These are phyloP conservation scores for Dictyostelium intermedium DNA, from an alignment of 78 protist species.

Conservation along the genomic window DNA sequence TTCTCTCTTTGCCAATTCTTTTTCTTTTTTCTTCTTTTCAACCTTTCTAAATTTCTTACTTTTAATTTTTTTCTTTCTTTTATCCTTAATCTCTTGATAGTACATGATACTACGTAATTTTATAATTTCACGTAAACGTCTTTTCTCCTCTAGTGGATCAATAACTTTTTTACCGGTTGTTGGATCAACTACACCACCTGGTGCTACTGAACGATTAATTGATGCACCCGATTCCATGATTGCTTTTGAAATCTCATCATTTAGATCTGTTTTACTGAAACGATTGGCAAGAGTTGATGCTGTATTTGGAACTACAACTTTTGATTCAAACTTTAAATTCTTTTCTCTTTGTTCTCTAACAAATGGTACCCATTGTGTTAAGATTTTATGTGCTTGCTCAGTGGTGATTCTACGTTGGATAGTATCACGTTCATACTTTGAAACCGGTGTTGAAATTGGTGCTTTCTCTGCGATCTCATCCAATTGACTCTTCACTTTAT, in stretches of 20 bases:
- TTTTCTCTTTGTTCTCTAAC: constrained; percentile 44
- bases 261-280: neutral
- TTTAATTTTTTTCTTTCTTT: constrained; percentile 73
- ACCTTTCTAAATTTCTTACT: constrained; percentile 69
- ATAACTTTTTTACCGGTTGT: neutral
- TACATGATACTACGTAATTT: constrained; percentile 56
- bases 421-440: neutral
- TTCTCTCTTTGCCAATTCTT: constrained; percentile 18
- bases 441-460: constrained; percentile 50
- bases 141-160: constrained; percentile 13
- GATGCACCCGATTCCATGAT: neutral
- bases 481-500: constrained; percentile 19
- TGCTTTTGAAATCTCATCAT: neutral
- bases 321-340: constrained; percentile 5
- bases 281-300: neutral
- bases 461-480: neutral
- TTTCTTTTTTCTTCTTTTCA: constrained; percentile 43
- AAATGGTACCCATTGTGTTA: constrained; percentile 75
- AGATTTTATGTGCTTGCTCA: constrained; percentile 8
- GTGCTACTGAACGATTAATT: neutral
- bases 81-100: constrained; percentile 66
- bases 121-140: constrained; percentile 35
- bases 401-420: constrained; percentile 44
- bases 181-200: neutral
- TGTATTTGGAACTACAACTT: neutral